Percentiles rank a stretch among this genome's conserved stretches.
phyloP scores from a whole-genome alignment of 176 grass and related monocot genomes.

The Paspalum notatum region DNA sequence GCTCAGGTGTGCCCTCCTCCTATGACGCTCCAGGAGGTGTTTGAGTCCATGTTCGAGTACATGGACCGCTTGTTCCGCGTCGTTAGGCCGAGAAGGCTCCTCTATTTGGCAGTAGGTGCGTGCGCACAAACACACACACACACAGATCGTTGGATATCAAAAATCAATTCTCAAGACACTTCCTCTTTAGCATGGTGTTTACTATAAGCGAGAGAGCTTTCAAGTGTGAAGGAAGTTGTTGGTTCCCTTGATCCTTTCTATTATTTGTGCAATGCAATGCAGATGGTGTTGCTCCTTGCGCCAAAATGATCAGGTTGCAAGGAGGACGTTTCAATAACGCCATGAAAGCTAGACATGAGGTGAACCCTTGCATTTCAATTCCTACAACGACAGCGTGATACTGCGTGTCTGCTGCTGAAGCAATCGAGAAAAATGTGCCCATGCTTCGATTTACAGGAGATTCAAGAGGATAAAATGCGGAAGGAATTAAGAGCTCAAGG shows the following conservation, averaged over 20 bases:
- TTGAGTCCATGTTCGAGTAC: conserved; percentile 58
- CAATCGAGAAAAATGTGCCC: background rate
- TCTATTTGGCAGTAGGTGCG: conserved; percentile 66
- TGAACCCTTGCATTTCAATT: background rate
- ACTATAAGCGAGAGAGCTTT: background rate
- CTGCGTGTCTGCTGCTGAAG: background rate
- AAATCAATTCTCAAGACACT: background rate
- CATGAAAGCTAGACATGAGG: conserved; percentile 45
- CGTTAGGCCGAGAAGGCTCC: conserved; percentile 55
- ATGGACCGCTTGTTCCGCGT: conserved; percentile 60
- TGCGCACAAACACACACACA: background rate
- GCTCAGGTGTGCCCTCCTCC: conserved; percentile 38
- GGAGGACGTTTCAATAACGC: conserved; percentile 60
- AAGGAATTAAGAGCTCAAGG: conserved; percentile 36
- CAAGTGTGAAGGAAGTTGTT: background rate
- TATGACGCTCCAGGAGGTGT: conserved; percentile 60
- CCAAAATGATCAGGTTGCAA: conserved; percentile 72
- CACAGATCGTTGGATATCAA: background rate
- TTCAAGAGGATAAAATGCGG: conserved; percentile 32
- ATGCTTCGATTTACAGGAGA: conserved; percentile 42
- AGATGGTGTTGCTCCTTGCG: conserved; percentile 75
- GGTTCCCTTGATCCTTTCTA: background rate
- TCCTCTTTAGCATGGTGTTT: background rate
- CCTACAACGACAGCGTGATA: background rate
- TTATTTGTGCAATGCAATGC: background rate